Evolutionary conservation across 2,329 filamentous ascomycete genomes (phyloP), one percentile per base, ranked within the genome.

Genomic region (Aaosphaeria pasadenensis): DNA sequence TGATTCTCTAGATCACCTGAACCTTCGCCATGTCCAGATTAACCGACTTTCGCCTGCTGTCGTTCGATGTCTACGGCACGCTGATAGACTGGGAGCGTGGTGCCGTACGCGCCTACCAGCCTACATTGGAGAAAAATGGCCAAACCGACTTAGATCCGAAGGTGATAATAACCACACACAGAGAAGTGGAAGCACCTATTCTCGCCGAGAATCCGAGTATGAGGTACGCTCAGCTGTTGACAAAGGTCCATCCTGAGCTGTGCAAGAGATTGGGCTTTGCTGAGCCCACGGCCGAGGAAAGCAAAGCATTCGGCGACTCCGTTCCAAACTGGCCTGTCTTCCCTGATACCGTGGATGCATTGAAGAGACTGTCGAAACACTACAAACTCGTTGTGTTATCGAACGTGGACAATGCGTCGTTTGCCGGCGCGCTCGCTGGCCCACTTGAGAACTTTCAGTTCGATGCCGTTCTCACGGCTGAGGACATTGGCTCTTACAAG

Each of bases 21-120:
- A 36, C 3, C 17, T 24, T 11, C 39, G 24, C 17, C 30, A 69
- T 69, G 64, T 57, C 63, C 17, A 66, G 62, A 33, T 62, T 72
- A 30, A 69, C 62, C 30, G 61, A 71, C 45, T 79, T 75, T 64
- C 71, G 70, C 28, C 69, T 81, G 50, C 80, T 89, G 43, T 84
- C 83, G 59, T 90, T 91, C 70, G 88, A 92, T 70, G 84, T 87
- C 73, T 91, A 88, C 67, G 87, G 88, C 66, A 92, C 88, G 0
- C 78, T 91, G 4, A 82, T 91, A 51, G 86, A 91, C 74, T 90
- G 86, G 87, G 85, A 90, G 66, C 65, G 73, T n/a, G 86, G 86
- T 49, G 79, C 89, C 48, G 68, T 79, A 44, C 55, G 68, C 2
- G 75, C 79, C 3, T 75, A 90, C 1, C 62, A 75, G 28, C 75